Conservation (phyloP, 164 flowering plant genomes). For the Magnolia officinalis region DNA sequence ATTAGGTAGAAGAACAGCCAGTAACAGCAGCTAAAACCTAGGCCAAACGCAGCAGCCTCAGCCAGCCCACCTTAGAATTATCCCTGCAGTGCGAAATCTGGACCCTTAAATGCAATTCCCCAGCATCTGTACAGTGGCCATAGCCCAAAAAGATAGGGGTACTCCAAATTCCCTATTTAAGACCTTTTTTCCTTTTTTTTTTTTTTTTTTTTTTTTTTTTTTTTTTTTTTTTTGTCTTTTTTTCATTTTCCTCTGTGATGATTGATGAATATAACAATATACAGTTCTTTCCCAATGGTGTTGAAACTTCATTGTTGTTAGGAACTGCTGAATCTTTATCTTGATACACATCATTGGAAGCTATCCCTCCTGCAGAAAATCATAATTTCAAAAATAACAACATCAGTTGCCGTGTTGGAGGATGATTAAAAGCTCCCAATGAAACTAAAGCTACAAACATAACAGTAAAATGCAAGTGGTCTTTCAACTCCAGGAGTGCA, state of each 20-base stretch:
- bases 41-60: neutral
- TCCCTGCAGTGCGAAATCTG: neutral
- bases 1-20: neutral
- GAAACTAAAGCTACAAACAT: too few relatives aligned
- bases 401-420: neutral
- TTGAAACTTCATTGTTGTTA: neutral
- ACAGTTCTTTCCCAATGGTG: neutral
- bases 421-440: too few relatives aligned
- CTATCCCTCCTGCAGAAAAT: neutral
- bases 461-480: too few relatives aligned
- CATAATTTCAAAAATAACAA: neutral
- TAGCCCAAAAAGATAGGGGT: too few relatives aligned
- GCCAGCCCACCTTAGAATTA: neutral
- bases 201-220: too few relatives aligned
- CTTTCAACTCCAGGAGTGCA: too few relatives aligned
- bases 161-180: neutral
- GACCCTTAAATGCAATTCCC: neutral
- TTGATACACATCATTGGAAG: neutral
- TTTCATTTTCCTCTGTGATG: neutral
- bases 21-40: neutral
- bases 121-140: neutral
- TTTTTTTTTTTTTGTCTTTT: too few relatives aligned
- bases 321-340: neutral
- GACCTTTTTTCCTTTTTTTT: neutral
- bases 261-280: neutral